Percentiles rank a stretch among this genome's conserved stretches.
Evolutionary conservation across 345 rosid genomes (phyloP).

Genomic region (Laguncularia racemosa): DNA sequence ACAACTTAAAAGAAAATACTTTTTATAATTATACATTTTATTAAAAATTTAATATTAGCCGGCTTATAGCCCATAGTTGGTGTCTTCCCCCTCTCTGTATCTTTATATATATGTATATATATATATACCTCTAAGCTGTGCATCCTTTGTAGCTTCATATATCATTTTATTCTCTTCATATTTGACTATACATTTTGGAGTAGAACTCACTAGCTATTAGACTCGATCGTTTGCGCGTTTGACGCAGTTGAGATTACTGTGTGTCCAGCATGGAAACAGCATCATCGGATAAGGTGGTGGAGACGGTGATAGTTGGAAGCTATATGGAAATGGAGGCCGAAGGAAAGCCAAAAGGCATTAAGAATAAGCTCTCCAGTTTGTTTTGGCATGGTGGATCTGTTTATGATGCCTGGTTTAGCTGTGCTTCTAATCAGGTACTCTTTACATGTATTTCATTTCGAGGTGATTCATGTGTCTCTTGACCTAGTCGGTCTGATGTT

Average conservation of each 20-base stretch:
- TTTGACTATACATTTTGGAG: no score
- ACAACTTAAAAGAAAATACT: no score
- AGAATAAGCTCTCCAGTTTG: conserved; percentile 54
- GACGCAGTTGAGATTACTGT: background rate
- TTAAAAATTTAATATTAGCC: no score
- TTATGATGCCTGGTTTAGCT: conserved; percentile 99
- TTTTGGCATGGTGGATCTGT: conserved; percentile 98
- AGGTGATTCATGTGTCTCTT: background rate
- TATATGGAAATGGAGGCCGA: conserved; percentile 91
- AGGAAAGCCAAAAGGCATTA: conserved; percentile 51
- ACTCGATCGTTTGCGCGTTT: background rate
- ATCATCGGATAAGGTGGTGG: conserved; percentile 74
- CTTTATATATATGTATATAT: no score
- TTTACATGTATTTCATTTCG: no score
- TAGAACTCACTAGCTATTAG: background rate
- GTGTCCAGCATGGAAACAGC: conserved; percentile 8
- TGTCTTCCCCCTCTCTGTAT: no score
- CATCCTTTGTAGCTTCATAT: no score
- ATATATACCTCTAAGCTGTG: no score
- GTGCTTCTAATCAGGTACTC: conserved; percentile 93
- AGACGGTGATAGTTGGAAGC: conserved; percentile 79
- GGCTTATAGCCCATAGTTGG: no score
- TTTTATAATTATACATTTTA: no score
- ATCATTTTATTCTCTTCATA: no score
- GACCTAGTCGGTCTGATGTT: background rate